These are phyloP conservation scores for Hymenotorrendiella dingleyae DNA, from an alignment of 2,329 filamentous ascomycete genomes.

Conservation along the genomic window DNA sequence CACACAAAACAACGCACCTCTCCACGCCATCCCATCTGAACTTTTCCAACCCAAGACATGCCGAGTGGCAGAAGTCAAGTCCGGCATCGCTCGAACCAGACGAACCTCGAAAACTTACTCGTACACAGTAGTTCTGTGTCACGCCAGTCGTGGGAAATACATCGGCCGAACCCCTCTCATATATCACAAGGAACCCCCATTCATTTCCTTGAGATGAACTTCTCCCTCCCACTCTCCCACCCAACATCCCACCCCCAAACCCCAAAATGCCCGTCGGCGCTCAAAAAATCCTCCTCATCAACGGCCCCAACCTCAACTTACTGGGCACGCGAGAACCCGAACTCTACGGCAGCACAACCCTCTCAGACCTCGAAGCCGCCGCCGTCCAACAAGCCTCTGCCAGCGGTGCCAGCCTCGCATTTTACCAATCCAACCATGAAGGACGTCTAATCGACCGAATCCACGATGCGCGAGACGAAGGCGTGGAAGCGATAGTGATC, in stretches of 20 bases:
- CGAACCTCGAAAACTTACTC: too few species aligned
- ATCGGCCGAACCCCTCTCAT: too few species aligned
- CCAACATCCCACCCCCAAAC: neutral
- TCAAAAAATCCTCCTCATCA: slow-evolving; percentile 61
- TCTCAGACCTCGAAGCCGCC: slow-evolving; percentile 48
- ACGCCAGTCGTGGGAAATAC: too few species aligned
- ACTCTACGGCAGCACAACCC: slow-evolving; percentile 66
- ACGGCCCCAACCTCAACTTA: slow-evolving; percentile 79
- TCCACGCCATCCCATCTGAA: too few species aligned
- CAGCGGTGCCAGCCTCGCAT: slow-evolving; percentile 38
- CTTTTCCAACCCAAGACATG: too few species aligned
- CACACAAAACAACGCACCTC: too few species aligned
- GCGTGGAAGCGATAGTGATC: slow-evolving; percentile 63
- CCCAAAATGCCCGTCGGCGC: slow-evolving; percentile 32
- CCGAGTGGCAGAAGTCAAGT: too few species aligned
- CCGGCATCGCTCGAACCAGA: too few species aligned
- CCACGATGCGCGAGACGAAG: slow-evolving; percentile 53
- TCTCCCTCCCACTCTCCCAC: too few species aligned
- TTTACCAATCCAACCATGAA: slow-evolving; percentile 75
- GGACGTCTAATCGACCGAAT: slow-evolving; percentile 42
- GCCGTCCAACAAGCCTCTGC: slow-evolving; percentile 18
- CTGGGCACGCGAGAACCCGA: slow-evolving; percentile 68
- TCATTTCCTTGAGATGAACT: too few species aligned
- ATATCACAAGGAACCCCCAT: too few species aligned
- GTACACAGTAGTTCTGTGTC: too few species aligned